These are phyloP conservation scores for Cutaneotrichosporon dermatis DNA, from an alignment of 1,284 basidiomycete species.

Conservation along the genomic window DNA sequence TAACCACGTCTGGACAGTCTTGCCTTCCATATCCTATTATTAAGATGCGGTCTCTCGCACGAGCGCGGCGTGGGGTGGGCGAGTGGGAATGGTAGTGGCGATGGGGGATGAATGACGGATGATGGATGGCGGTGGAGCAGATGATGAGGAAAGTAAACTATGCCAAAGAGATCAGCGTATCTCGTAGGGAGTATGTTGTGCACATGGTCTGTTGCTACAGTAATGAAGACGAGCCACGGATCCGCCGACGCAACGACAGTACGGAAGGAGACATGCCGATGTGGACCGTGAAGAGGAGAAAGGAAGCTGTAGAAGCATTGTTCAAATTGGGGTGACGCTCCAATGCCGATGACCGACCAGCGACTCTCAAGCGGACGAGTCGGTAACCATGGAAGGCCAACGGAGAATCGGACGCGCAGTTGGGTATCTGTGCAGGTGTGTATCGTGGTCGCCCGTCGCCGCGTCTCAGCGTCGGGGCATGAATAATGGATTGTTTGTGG, in stretches of 20 bases:
- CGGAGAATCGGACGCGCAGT: too few relatives aligned
- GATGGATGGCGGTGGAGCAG: too few relatives aligned
- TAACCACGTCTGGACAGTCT: slow-evolving; percentile 3
- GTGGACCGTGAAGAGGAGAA: neutral
- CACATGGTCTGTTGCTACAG: slow-evolving; percentile 14
- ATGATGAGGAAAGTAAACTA: neutral
- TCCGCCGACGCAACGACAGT: neutral
- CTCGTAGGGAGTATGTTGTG: slow-evolving; percentile 4
- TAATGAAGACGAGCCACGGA: neutral
- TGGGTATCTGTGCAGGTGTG: slow-evolving; percentile 19
- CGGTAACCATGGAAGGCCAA: too few relatives aligned
- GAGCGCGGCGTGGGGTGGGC: neutral
- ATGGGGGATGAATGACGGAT: too few relatives aligned
- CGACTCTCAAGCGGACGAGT: too few relatives aligned
- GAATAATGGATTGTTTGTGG: neutral
- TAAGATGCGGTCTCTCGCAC: neutral
- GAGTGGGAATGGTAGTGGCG: too few relatives aligned
- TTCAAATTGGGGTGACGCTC: neutral
- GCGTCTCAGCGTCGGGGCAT: neutral
- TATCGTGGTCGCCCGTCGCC: neutral
- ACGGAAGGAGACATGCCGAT: neutral
- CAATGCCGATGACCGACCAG: neutral
- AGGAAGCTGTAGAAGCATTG: neutral
- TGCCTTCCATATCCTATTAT: neutral
- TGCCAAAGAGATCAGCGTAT: neutral